Conservation (phyloP, 108 stramenopile species). For the Tribonema minus region DNA sequence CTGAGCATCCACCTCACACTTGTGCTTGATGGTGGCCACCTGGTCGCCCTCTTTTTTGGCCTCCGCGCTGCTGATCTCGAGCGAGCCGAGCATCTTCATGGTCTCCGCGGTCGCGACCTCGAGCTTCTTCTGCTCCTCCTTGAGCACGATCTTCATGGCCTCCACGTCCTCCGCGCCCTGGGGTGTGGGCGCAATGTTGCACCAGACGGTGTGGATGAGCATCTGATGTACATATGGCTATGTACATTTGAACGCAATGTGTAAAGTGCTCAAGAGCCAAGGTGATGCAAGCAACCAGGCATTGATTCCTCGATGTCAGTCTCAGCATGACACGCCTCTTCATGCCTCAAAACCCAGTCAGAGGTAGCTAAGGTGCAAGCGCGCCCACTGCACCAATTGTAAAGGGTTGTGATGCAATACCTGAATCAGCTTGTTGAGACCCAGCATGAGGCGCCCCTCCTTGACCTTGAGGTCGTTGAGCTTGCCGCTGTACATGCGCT, state of each 20-base stretch:
- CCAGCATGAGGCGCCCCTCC: slow-evolving; percentile 72
- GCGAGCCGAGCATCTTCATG: slow-evolving; percentile 72
- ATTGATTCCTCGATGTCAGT: no score
- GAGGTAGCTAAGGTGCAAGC: no score
- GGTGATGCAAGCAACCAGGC: no score
- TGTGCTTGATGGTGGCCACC: slow-evolving; percentile 66
- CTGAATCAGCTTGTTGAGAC: slow-evolving; percentile 76
- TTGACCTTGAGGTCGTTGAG: slow-evolving; percentile 71
- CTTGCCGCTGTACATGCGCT: slow-evolving; percentile 66
- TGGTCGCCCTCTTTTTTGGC: slow-evolving; percentile 72
- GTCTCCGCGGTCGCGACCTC: slow-evolving; percentile 73
- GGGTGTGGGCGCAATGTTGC: no score
- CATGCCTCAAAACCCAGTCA: no score
- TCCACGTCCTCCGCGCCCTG: slow-evolving; percentile 82
- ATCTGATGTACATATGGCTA: no score
- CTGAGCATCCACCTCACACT: slow-evolving; percentile 71
- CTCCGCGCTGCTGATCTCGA: slow-evolving; percentile 73
- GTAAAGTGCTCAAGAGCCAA: no score
- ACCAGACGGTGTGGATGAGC: no score
- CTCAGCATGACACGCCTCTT: no score
- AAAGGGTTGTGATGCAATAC: no score
- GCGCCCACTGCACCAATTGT: no score
- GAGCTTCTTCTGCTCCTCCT: slow-evolving; percentile 74
- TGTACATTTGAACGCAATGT: no score
- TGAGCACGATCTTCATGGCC: slow-evolving; percentile 75